Percentiles rank a stretch among this genome's conserved stretches.
Conservation (phyloP, 495 filamentous ascomycete genomes). For the Penicillium malachiteum region DNA sequence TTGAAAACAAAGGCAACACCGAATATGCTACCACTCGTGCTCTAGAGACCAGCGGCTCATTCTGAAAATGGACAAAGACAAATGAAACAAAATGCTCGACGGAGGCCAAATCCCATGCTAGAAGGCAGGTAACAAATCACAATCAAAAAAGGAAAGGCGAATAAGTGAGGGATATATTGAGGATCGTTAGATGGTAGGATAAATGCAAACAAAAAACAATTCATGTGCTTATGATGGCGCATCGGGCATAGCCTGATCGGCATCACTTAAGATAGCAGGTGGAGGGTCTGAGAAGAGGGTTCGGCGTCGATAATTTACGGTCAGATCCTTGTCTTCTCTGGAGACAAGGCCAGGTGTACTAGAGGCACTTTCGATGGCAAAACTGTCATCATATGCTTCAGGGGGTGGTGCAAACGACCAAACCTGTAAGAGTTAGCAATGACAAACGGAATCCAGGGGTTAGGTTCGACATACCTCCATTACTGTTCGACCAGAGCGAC, state of each 20-base stretch:
- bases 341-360: conserved; percentile 37
- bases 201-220: conserved; percentile 10
- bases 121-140: conserved; percentile 1
- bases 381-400: conserved; percentile 51
- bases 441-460: not conserved
- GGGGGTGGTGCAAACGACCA: conserved; percentile 85
- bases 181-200: conserved; percentile 26
- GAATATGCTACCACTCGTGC: conserved; percentile 18
- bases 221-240: conserved; percentile 27
- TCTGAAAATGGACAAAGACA: conserved; percentile 6
- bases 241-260: conserved; percentile 44
- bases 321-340: conserved; percentile 18
- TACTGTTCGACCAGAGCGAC: conserved; percentile 75
- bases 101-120: conserved; percentile 7
- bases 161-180: conserved; percentile 24
- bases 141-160: conserved; percentile 12
- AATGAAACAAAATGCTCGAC: conserved; percentile 9
- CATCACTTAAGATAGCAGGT: conserved; percentile 29
- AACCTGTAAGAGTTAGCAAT: conserved; percentile 53
- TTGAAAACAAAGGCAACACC: conserved; percentile 17
- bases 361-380: conserved; percentile 35
- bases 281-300: conserved; percentile 36
- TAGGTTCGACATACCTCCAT: conserved; percentile 74
- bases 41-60: conserved; percentile 14
- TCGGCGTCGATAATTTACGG: conserved; percentile 17